phyloP scores from a whole-genome alignment of 2,329 filamentous ascomycete species.

The Trichoderma arundinaceum region DNA sequence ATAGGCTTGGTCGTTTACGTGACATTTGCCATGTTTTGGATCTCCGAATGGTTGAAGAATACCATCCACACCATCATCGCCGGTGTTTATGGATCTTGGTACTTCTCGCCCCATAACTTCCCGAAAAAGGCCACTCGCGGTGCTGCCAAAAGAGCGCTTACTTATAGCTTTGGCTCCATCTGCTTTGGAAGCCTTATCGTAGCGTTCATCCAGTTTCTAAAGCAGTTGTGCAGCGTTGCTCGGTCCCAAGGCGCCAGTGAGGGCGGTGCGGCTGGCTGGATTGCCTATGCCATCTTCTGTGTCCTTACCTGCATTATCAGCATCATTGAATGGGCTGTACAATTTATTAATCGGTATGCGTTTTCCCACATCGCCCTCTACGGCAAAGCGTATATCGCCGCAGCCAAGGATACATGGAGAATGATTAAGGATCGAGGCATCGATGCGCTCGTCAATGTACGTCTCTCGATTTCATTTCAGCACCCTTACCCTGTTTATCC shows the following conservation, averaged over 20 bases:
- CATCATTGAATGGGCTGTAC: slow-evolving; percentile 81
- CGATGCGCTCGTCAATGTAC: slow-evolving; percentile 79
- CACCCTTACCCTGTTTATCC: not conserved
- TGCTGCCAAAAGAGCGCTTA: slow-evolving; percentile 80
- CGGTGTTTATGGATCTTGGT: slow-evolving; percentile 92
- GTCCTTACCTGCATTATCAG: slow-evolving; percentile 76
- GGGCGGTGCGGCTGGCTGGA: slow-evolving; percentile 73
- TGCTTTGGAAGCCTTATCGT: slow-evolving; percentile 84
- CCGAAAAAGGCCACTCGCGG: slow-evolving; percentile 81
- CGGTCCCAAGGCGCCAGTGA: slow-evolving; percentile 66
- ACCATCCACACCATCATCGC: slow-evolving; percentile 87
- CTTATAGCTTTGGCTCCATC: slow-evolving; percentile 92
- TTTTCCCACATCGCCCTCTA: slow-evolving; percentile 94
- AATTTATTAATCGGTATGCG: slow-evolving; percentile 90
- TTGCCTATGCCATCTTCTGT: slow-evolving; percentile 72
- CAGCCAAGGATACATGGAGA: slow-evolving; percentile 87
- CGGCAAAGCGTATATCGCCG: slow-evolving; percentile 83
- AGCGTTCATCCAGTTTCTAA: slow-evolving; percentile 83
- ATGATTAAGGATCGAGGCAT: slow-evolving; percentile 94
- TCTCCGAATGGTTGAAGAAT: slow-evolving; percentile 92
- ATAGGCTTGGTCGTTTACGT: slow-evolving; percentile 85
- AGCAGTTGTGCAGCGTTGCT: slow-evolving; percentile 82
- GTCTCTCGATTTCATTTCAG: slow-evolving; percentile 21
- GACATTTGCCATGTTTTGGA: slow-evolving; percentile 93
- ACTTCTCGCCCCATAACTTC: slow-evolving; percentile 74